Base-by-base conservation (phyloP, 2,329 filamentous ascomycete genomes). In the Aspergillus viridinutans region DNA sequence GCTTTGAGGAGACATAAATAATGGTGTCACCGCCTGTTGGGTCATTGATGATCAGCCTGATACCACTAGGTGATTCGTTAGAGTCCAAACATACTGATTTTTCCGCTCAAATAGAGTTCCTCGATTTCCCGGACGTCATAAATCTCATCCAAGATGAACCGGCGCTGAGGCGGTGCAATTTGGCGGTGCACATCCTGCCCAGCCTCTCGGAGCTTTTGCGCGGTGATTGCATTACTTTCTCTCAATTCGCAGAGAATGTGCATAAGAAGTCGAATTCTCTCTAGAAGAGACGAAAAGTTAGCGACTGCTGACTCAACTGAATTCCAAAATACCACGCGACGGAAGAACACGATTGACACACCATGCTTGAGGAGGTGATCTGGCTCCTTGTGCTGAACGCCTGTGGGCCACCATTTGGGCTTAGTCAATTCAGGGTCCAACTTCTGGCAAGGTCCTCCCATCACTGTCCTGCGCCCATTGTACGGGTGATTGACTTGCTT, bases 401-500 rank as follows among this genome's bases (percentile, higher is more conserved):
- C 72, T 21, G 60, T 47, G 23, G 72, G 72, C 72, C 72, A 76
- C 69, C 69, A 76, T 20, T 68, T 66, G 2, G 76, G 76, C 47
- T 73, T 76, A 10, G 75, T 78, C 52, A 68, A 64, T 56, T 76
- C 70, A 4, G 72, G 69, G 59, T 78, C 73, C 17, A 67, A 63
- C 5, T 61, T 64, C 35, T 71, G 68, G 38, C 58, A 60, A 17
- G 61, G 51, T 48, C 63, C 62, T 48, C 56, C 57, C 1, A 58
- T 47, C 10, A 47, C 47, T 17, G 55, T 61, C 47, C 61, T 65
- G 14, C 73, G 67, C 12, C 77, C 77, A 66, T 78, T 78, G 56
- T 79, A 79, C 8, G 76, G 76, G 60, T 76, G 69, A 12, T 72
- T 73, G 23, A 73, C 72, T 61, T 79, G 76, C 64, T 78, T 79